A percentile compares a stretch with the other conserved stretches of the same genome.
Conservation (phyloP, 257 asterid species). For the Coffea eugenioides region DNA sequence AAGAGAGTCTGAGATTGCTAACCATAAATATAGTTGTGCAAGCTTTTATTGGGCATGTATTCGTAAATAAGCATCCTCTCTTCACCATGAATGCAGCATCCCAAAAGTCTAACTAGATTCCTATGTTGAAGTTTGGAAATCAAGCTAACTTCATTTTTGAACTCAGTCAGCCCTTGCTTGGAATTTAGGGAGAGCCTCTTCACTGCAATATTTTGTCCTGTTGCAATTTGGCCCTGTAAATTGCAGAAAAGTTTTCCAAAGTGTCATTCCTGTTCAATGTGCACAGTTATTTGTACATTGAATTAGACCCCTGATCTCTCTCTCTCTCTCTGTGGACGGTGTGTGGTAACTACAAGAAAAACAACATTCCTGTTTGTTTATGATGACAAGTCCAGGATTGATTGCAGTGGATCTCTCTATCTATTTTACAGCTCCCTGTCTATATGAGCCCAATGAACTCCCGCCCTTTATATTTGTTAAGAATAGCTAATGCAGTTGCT, state of each 20-base stretch:
- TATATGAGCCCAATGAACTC: too few relatives aligned
- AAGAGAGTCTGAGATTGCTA: neutral
- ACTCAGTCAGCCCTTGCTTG: conserved; percentile 35
- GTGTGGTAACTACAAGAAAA: too few relatives aligned
- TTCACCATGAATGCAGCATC: conserved; percentile 34
- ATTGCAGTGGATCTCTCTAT: neutral
- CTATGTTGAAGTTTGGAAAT: conserved; percentile 40
- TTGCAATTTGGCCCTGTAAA: conserved; percentile 6
- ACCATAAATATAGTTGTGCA: conserved; percentile 34
- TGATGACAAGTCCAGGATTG: neutral
- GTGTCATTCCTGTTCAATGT: too few relatives aligned
- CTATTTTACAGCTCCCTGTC: too few relatives aligned
- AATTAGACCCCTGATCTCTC: too few relatives aligned
- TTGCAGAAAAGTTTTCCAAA: too few relatives aligned
- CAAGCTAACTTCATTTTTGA: conserved; percentile 34
- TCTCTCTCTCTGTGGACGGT: too few relatives aligned
- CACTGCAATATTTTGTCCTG: conserved; percentile 38
- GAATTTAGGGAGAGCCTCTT: conserved; percentile 31
- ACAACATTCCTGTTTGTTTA: too few relatives aligned
- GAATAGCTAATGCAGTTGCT: too few relatives aligned
- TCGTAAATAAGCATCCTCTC: conserved; percentile 39
- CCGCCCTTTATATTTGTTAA: too few relatives aligned
- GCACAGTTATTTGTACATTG: too few relatives aligned
- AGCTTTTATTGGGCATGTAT: conserved; percentile 39
- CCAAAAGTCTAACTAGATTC: conserved; percentile 40